These are phyloP conservation scores for Dictyostelium brefeldianum DNA, from an alignment of 78 protist genomes.

Conservation along the genomic window DNA sequence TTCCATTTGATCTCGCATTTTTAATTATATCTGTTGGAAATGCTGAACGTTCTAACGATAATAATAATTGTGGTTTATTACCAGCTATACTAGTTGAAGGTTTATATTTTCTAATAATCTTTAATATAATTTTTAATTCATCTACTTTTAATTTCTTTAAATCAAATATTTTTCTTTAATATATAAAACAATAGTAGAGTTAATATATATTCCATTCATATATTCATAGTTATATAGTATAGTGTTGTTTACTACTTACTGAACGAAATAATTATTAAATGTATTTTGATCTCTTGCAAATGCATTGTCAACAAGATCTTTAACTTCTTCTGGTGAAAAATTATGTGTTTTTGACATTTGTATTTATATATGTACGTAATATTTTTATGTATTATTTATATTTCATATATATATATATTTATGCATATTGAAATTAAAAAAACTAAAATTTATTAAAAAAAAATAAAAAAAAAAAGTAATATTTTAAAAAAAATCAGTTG, in stretches of 20 bases:
- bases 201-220: no score
- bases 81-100: not conserved
- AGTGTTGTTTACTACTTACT: not conserved
- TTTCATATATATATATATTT: no score
- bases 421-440: no score
- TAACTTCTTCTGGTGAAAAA: not conserved
- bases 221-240: not conserved
- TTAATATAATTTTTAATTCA: conserved; percentile 3
- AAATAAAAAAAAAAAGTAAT: no score
- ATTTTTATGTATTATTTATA: not conserved
- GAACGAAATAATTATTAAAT: not conserved
- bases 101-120: not conserved
- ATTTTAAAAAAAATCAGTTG: no score
- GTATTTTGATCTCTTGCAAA: not conserved
- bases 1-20: not conserved
- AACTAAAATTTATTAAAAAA: no score
- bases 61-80: not conserved
- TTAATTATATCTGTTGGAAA: not conserved
- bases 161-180: not conserved
- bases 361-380: not conserved
- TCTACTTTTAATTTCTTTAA: conserved; percentile 1
- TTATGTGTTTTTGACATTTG: not conserved
- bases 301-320: not conserved
- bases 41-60: not conserved
- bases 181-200: not conserved